A percentile compares a stretch with the other conserved stretches of the same genome.
Evolutionary conservation across 1,284 basidiomycete genomes (phyloP).

Genomic region (Cryptococcus deneoformans): DNA sequence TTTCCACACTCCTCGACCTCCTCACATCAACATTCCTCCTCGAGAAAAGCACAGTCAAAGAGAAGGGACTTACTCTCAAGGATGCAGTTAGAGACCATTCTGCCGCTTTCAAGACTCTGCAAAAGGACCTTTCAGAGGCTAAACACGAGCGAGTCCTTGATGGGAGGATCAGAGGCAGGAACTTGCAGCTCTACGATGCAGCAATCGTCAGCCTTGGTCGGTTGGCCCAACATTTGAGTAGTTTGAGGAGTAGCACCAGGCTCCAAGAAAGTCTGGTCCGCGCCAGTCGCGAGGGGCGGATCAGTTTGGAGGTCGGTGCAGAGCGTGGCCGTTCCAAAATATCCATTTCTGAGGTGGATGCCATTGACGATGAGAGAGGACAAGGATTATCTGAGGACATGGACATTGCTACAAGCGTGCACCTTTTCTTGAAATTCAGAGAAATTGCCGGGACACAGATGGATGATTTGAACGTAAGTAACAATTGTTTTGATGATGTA

Average conservation of each 20-base stretch:
- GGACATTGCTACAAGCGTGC: conserved; percentile 63
- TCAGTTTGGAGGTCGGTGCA: conserved; percentile 43
- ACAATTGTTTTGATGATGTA: neutral
- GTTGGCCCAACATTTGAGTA: conserved; percentile 86
- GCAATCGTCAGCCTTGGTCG: conserved; percentile 78
- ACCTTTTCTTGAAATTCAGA: conserved; percentile 77
- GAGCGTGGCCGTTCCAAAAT: conserved; percentile 5
- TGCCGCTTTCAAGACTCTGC: conserved; percentile 78
- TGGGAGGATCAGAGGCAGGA: conserved; percentile 50
- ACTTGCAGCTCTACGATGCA: conserved; percentile 69
- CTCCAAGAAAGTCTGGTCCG: conserved; percentile 75
- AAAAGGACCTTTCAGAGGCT: conserved; percentile 77
- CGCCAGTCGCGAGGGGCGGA: conserved; percentile 60
- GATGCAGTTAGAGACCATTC: conserved; percentile 77
- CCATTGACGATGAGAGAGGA: neutral
- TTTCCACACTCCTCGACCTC: conserved; percentile 75
- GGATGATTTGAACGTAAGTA: conserved; percentile 67
- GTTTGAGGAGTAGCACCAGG: conserved; percentile 74
- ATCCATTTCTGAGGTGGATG: conserved; percentile 1
- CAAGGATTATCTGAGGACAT: conserved; percentile 36
- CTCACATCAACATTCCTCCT: conserved; percentile 80
- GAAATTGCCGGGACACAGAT: conserved; percentile 77
- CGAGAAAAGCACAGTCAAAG: conserved; percentile 55
- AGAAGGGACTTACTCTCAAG: conserved; percentile 51
- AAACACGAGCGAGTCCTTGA: conserved; percentile 71